These are phyloP conservation scores for Onygena corvina DNA, from an alignment of 2,329 filamentous ascomycete genomes.

Conservation along the genomic window DNA sequence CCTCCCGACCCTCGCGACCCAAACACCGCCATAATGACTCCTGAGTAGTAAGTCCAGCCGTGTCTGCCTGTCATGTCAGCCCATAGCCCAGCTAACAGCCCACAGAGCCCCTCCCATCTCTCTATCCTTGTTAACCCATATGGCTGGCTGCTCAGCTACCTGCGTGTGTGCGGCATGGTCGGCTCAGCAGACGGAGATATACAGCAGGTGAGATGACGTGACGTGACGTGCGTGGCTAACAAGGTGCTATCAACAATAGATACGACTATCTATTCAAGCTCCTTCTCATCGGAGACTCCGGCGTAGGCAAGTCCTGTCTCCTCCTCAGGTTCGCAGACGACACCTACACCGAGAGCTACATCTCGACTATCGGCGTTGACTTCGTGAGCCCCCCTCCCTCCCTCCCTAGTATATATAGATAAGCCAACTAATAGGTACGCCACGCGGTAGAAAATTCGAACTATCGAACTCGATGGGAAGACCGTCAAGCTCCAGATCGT, in stretches of 20 bases:
- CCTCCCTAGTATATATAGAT: not conserved
- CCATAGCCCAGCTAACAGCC: too few species aligned
- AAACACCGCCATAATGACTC: constrained; percentile 34
- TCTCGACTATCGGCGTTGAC: constrained; percentile 98
- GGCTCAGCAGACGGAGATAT: not conserved
- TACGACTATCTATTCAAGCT: constrained; percentile 99
- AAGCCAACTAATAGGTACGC: not conserved
- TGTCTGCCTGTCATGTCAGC: not conserved
- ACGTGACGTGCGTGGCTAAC: not conserved
- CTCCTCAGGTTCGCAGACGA: constrained; percentile 96
- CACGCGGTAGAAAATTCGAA: constrained; percentile 87
- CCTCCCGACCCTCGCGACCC: not conserved
- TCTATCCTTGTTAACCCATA: too few species aligned
- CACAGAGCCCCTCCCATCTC: constrained; percentile 8
- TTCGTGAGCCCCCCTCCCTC: constrained; percentile 53
- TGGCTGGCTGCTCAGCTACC: too few species aligned
- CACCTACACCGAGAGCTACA: constrained; percentile 99
- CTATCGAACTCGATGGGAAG: constrained; percentile 98
- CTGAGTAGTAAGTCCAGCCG: constrained; percentile 34
- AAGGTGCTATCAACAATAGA: too few species aligned
- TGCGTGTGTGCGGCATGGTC: too few species aligned
- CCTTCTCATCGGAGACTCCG: constrained; percentile 98
- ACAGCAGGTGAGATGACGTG: not conserved
- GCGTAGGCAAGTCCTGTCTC: constrained; percentile 99
- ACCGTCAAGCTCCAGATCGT: constrained; percentile 99